Evolutionary conservation across 345 rosid genomes (phyloP), one percentile per base, ranked within the genome.

Genomic region (Jatropha curcas): DNA sequence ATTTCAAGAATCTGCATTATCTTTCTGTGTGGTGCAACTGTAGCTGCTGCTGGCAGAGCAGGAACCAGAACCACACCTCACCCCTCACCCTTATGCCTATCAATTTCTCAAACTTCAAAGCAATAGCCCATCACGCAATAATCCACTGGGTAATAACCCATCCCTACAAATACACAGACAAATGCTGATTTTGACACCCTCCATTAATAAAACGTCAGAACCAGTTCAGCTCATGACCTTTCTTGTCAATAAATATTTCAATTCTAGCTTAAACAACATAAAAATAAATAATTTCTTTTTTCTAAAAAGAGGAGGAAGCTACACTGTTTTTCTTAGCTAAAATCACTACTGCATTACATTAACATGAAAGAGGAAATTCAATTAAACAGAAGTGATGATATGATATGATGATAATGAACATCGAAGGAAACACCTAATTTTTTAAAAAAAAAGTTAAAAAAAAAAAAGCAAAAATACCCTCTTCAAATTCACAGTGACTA

Each of bases 51-150:
- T 28, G 24, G 53, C 17, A 39, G 4, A 39, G 68, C 39, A 20
- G 56, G 35, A 25, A 20, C 5, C 5, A n/a, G n/a, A n/a, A n/a
- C 19, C 19, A 39, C 60, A 62, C 64, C 24, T 12, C 45, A 25
- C 39, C 11, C 39, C 59, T 12, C 41, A 46, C 30, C 25, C 51
- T 13, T 12, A 30, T 28, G 2, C 30, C 55, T 2, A 16, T 63
- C 3, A 33, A 22, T 57, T 17, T 25, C 70, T 77, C 78, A 69
- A 66, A 77, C 73, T 65, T 60, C 67, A 58, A 81, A 45, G 71
- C 69, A 33, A 45, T n/a, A n/a, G 63, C 39, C 45, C 34, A 20
- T 60, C 30, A 5, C 48, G 37, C 19, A 11, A 19, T 31, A 43
- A 1, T 34, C 48, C 35, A 12, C 17, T 30, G 1, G 9, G 46